These are phyloP conservation scores for Aspergillus fischeri DNA, from an alignment of 2,329 filamentous ascomycete species.

Conservation along the genomic window DNA sequence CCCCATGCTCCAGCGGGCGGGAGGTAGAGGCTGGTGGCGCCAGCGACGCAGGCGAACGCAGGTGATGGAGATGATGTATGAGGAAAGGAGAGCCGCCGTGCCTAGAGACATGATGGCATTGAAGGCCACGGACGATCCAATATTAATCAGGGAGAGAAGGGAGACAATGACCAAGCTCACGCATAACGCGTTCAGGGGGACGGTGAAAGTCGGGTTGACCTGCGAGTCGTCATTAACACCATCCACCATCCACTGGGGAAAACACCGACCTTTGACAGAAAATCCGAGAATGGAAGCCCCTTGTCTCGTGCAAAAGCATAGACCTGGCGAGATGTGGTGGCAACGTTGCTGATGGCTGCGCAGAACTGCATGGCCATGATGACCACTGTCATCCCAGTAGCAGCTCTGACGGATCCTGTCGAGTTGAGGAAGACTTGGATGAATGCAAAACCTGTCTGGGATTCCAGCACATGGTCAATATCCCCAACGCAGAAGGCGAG, in stretches of 20 bases:
- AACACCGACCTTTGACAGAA: neutral
- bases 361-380: conserved; percentile 1
- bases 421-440: conserved; percentile 35
- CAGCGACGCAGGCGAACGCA: neutral
- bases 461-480: conserved; percentile 35
- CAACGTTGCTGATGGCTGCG: conserved; percentile 27
- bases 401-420: conserved; percentile 2
- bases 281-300: conserved; percentile 31
- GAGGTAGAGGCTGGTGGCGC: conserved; percentile 15
- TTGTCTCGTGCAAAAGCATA: conserved; percentile 43
- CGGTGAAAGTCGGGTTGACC: neutral
- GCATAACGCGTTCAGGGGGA: neutral
- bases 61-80: neutral
- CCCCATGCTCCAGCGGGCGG: conserved; percentile 35
- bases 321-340: conserved; percentile 33
- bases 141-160: neutral
- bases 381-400: neutral
- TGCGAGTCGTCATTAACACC: neutral
- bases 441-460: conserved; percentile 46
- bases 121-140: neutral
- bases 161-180: neutral
- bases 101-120: neutral
- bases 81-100: neutral
- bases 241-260: neutral
- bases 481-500: conserved; percentile 44